Conservation (phyloP, 805 yeast species). For the Lachancea fermentati region DNA sequence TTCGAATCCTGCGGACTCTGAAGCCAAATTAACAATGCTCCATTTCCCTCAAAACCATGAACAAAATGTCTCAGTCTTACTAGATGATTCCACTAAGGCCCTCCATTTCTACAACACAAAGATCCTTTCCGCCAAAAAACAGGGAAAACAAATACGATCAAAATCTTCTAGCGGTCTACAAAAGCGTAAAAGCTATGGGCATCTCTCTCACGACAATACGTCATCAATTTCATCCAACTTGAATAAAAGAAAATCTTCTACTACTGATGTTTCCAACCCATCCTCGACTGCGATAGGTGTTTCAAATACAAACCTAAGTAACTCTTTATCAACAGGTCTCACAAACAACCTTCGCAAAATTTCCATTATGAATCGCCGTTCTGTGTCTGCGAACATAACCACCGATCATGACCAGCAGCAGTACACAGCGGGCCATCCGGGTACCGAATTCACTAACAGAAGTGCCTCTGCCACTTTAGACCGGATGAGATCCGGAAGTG, state of each 20-base stretch:
- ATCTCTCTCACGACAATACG: not conserved
- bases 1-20: conserved; percentile 1
- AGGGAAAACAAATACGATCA: conserved; percentile 7
- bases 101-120: conserved; percentile 24
- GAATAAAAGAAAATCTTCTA: not conserved
- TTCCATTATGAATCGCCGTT: conserved; percentile 21
- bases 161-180: not conserved
- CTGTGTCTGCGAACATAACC: conserved; percentile 12
- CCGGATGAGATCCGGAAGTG: conserved; percentile 18
- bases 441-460: conserved; percentile 12
- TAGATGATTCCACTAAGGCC: conserved; percentile 14
- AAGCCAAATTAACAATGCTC: conserved; percentile 12
- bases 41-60: conserved; percentile 23
- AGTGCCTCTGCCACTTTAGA: conserved; percentile 29
- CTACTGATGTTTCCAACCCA: not conserved
- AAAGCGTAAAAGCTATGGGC: conserved; percentile 3
- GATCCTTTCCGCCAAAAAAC: conserved; percentile 11
- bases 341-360: conserved; percentile 16
- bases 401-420: conserved; percentile 6
- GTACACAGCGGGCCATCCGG: conserved; percentile 8
- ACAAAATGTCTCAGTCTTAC: conserved; percentile 27
- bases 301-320: not conserved
- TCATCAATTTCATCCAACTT: not conserved
- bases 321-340: conserved; percentile 5
- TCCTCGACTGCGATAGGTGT: not conserved